Conservation (phyloP, 176 grass and related monocot species). For the Aegilops umbellulata region DNA sequence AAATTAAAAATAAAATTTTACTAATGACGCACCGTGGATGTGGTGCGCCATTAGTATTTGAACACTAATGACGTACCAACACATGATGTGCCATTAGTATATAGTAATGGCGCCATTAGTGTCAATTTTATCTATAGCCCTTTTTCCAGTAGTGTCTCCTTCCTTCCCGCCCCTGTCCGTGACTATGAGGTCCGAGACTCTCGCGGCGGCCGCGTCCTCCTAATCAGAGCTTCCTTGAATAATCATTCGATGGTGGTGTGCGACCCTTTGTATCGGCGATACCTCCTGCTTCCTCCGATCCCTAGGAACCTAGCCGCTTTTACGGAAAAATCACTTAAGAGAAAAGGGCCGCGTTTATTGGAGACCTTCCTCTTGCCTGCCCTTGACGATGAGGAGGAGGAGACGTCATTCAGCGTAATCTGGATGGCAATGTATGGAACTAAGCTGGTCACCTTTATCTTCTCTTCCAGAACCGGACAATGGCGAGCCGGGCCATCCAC, state of each 20-base stretch:
- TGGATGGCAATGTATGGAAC: not conserved
- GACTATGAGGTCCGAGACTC: not conserved
- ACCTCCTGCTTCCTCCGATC: not conserved
- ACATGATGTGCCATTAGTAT: no score
- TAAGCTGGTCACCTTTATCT: no score
- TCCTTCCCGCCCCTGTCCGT: not conserved
- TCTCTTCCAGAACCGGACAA: no score
- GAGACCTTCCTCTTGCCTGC: not conserved
- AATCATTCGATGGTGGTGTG: not conserved
- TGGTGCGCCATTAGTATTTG: no score
- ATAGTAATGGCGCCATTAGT: no score
- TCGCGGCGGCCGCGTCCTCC: not conserved
- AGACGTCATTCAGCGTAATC: not conserved
- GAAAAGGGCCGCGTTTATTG: not conserved
- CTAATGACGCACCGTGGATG: no score
- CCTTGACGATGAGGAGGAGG: not conserved
- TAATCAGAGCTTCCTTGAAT: not conserved
- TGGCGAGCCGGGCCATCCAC: no score
- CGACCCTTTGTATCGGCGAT: not conserved
- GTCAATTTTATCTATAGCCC: no score
- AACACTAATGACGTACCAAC: no score
- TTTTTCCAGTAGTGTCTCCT: no score
- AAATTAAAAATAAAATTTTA: no score
- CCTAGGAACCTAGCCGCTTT: not conserved
- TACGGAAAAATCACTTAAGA: not conserved